Evolutionary conservation across 306 rosid species (phyloP), one percentile per base, ranked within the genome.

Genomic region (Sesbania bispinosa): DNA sequence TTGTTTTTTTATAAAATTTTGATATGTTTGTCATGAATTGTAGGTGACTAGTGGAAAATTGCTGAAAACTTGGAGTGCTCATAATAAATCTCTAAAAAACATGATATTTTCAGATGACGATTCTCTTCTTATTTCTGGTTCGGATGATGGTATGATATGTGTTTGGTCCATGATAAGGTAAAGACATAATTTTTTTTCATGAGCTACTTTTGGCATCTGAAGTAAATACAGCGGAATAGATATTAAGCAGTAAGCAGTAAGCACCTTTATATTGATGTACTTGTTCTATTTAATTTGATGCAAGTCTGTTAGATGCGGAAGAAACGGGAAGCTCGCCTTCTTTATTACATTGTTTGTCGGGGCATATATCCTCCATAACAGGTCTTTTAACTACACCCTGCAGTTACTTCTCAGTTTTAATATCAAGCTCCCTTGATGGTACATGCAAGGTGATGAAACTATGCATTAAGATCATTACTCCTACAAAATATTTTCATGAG

Each of bases 391-490:
- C 81, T 16, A 67, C 84, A 52, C 62, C 84, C 15, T 59, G 76
- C 35, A 72, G 32, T 71, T 69, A 71, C 71, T 77, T 36, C 67
- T 51, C 88, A 24, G 3, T 75, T 13, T 39, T 87, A 63, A 69
- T 87, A 52, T 89, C 97, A 67, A 87, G 96, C 83, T 87, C 96
- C 36, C 79, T 84, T 5, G 92, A 92, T 81, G 92, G 93, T 57
- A 84, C 85, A 5, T 87, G 89, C 87, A 89, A 89, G 96, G 97
- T 89, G 51, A 32, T 29, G 36, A 78, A 20, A 73, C 55, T 18
- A 7, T 54, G 55, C 14, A 42, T 21, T 23, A 24, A 24, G 8
- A 8, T 51, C 57, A 8, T 14, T 45, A 29, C 47, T 48, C 15
- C 26, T 32, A 19, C 32, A 42, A 55, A 23, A 60, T 24, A 46